Base-by-base conservation (phyloP, 768 basidiomycete species). In the Rhizopogon vinicolor region DNA sequence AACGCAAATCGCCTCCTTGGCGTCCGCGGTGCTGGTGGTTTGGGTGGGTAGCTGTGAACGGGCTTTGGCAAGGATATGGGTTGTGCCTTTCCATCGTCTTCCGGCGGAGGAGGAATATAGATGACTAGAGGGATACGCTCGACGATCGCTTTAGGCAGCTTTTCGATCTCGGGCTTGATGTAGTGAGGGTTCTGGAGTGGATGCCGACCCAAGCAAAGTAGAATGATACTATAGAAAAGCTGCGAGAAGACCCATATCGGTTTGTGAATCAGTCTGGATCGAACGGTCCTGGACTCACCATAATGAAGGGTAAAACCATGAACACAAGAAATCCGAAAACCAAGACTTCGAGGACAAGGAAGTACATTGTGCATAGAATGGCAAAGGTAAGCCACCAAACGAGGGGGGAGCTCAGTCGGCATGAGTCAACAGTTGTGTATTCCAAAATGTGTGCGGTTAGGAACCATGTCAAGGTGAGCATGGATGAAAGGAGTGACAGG, bases 331-430 rank as follows among this genome's bases (percentile, higher is more conserved):
- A 74, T 25, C 86, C 89, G 14, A 93, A 79, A 5, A 92, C 60
- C 53, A 92, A 67, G 48, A 93, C 84, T 68, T 93, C 84, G 41
- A 83, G 69, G 31, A 85, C 77, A 77, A 87, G 84, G 53, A 92
- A 62, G 64, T 93, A 93, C 75, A 89, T 84, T 41, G 89, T 82
- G 70, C 87, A 85, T 13, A 93, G 72, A 61, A 93, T 85, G 37
- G 82, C 86, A 66, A 93, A 91, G 19, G 81, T 83, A 44, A 92
- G 80, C 89, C 89, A 93, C 91, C 91, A 93, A 35, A 93, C 72
- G 60, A 91, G 87, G 7, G 91, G 91, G 12, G 91, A 81, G 0
- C 86, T 75, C 55, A 76, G 70, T 18, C 91, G 85, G 55, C 91
- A 93, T 14, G 84, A 81, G 58, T 84, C 75, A 29, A 89, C 73